Evolutionary conservation across 768 basidiomycete species (phyloP).

Genomic region (Calocybe cyanea): DNA sequence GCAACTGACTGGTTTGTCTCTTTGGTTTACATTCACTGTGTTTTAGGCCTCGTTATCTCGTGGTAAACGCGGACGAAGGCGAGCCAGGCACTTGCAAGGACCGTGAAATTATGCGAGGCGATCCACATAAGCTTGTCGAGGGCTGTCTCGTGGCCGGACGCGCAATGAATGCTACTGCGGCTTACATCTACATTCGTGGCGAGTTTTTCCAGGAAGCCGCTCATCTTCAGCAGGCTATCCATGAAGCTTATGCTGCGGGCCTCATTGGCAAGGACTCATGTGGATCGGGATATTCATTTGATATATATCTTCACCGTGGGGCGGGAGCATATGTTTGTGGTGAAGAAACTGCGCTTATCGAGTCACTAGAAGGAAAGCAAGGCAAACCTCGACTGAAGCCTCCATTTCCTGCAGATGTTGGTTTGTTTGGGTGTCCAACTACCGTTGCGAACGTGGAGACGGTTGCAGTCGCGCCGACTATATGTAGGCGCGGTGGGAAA

Average conservation of each 20-base stretch:
- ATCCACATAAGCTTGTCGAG: constrained; percentile 97
- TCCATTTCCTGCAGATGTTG: constrained; percentile 98
- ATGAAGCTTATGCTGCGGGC: constrained; percentile 89
- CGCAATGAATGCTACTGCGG: constrained; percentile 94
- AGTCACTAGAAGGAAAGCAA: constrained; percentile 96
- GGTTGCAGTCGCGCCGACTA: constrained; percentile 95
- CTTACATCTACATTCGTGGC: constrained; percentile 99
- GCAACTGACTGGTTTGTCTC: too few relatives aligned
- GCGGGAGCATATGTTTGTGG: constrained; percentile 99
- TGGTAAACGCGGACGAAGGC: constrained; percentile 98
- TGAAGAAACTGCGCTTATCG: constrained; percentile 97
- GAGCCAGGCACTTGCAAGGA: constrained; percentile 99
- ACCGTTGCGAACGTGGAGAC: constrained; percentile 99
- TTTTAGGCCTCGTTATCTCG: constrained; percentile 85
- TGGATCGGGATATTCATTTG: constrained; percentile 90
- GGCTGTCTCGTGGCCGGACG: constrained; percentile 97
- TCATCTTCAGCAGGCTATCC: constrained; percentile 93
- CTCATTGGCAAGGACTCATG: constrained; percentile 89
- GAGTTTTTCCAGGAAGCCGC: constrained; percentile 96
- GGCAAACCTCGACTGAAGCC: constrained; percentile 98
- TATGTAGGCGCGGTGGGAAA: constrained; percentile 78
- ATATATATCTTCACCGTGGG: constrained; percentile 97
- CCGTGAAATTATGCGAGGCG: constrained; percentile 95
- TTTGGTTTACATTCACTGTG: constrained; percentile 1
- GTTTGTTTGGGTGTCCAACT: constrained; percentile 94